Percentiles rank a stretch among this genome's conserved stretches.
These are phyloP conservation scores for Sedum album DNA, from an alignment of 164 flowering plant species.

Conservation along the genomic window DNA sequence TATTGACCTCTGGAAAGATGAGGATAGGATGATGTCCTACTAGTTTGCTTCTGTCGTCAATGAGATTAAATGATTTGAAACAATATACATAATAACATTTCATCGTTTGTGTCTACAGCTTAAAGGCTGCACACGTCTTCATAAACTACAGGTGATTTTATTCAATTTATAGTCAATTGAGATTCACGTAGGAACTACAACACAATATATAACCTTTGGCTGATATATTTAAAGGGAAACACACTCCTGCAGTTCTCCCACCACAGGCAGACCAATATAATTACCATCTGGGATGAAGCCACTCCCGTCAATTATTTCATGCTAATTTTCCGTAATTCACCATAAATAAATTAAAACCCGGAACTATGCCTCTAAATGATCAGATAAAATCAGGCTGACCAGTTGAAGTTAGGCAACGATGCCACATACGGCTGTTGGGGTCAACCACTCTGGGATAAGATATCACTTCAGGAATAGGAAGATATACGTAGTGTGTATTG, in stretches of 20 bases:
- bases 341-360: not conserved
- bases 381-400: slow-evolving; percentile 43
- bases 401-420: slow-evolving; percentile 43
- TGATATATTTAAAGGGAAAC: not conserved
- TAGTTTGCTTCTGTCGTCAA: no score
- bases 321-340: not conserved
- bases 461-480: slow-evolving; percentile 44
- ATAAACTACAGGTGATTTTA: no score
- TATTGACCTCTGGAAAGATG: no score
- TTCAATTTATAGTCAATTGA: no score
- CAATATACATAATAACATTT: no score
- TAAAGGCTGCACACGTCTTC: no score
- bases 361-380: not conserved
- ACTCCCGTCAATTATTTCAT: not conserved
- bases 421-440: slow-evolving; percentile 52
- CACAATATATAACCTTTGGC: no score
- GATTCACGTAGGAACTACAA: no score
- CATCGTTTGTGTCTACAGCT: no score
- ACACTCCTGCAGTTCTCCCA: not conserved
- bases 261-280: not conserved
- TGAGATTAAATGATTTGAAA: no score
- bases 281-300: not conserved
- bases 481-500: slow-evolving; percentile 41
- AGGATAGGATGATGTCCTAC: no score
- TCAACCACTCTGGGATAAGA: slow-evolving; percentile 31